Conservation (phyloP, 2,329 filamentous ascomycete species). For the Lizonia empirigonia region DNA sequence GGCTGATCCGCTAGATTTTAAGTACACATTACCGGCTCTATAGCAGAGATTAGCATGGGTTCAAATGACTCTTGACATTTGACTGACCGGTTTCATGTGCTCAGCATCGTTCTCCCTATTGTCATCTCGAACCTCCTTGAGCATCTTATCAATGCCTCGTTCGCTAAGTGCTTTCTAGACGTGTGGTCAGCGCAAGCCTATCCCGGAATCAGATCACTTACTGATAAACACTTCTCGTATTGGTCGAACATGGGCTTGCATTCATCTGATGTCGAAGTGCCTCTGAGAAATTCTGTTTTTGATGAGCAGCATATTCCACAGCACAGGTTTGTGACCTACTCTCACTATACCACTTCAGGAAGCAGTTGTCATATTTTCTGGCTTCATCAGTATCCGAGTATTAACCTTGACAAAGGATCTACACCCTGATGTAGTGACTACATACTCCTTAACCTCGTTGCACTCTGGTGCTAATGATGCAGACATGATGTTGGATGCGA, state of each 20-base stretch:
- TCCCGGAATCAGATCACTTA: conserved; percentile 58
- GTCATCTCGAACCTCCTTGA: conserved; percentile 88
- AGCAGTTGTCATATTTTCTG: conserved; percentile 95
- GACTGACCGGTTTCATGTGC: conserved; percentile 57
- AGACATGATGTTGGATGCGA: conserved; percentile 67
- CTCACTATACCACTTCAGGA: conserved; percentile 99
- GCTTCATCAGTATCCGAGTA: neutral
- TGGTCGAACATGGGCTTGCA: conserved; percentile 85
- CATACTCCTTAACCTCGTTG: conserved; percentile 93
- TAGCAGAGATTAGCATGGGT: neutral
- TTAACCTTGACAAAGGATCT: too few relatives aligned
- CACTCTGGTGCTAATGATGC: conserved; percentile 93
- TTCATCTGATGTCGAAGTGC: conserved; percentile 81
- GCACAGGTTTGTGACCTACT: conserved; percentile 66
- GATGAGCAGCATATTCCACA: too few relatives aligned
- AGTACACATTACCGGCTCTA: neutral
- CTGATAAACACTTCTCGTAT: conserved; percentile 84
- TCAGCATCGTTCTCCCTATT: conserved; percentile 84
- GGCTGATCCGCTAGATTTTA: neutral
- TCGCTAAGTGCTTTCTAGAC: conserved; percentile 80
- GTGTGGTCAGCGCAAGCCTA: conserved; percentile 20
- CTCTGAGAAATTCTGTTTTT: conserved; percentile 77
- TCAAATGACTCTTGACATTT: too few relatives aligned
- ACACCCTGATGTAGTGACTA: too few relatives aligned
- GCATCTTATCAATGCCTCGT: conserved; percentile 87